Conservation (phyloP, 768 basidiomycete genomes). For the Asterophora parasitica region DNA sequence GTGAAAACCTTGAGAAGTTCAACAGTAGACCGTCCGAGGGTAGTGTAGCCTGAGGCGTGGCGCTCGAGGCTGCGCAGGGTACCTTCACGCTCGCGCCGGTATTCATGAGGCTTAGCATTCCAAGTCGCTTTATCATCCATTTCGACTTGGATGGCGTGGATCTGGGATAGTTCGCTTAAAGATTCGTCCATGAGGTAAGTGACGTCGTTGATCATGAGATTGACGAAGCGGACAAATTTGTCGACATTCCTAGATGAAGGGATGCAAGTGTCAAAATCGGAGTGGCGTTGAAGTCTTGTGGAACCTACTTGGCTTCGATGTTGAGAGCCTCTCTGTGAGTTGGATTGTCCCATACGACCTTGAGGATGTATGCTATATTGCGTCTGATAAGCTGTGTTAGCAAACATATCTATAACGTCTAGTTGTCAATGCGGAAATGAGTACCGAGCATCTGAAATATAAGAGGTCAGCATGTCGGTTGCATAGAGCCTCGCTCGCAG, state of each 20-base stretch:
- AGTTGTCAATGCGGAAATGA: background rate
- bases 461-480: background rate
- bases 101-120: constrained; percentile 57
- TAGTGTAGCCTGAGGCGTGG: constrained; percentile 81
- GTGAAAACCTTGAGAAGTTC: constrained; percentile 89
- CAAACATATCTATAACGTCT: background rate
- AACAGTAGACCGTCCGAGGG: constrained; percentile 85
- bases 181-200: constrained; percentile 98
- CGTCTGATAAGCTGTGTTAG: constrained; percentile 43
- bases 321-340: constrained; percentile 83
- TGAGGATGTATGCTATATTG: constrained; percentile 83
- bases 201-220: constrained; percentile 98
- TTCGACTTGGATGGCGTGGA: constrained; percentile 79
- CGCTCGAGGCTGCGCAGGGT: constrained; percentile 78
- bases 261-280: constrained; percentile 1
- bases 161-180: constrained; percentile 81
- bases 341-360: constrained; percentile 89
- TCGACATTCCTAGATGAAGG: constrained; percentile 63
- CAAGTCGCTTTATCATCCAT: constrained; percentile 76
- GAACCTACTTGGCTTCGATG: constrained; percentile 62
- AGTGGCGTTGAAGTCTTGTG: background rate
- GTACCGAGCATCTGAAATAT: constrained; percentile 15
- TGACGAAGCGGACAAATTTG: constrained; percentile 93
- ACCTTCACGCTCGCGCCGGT: constrained; percentile 81
- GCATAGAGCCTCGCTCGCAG: background rate